phyloP scores from a whole-genome alignment of 177 flowering plant species.

The Vitis hybrid region DNA sequence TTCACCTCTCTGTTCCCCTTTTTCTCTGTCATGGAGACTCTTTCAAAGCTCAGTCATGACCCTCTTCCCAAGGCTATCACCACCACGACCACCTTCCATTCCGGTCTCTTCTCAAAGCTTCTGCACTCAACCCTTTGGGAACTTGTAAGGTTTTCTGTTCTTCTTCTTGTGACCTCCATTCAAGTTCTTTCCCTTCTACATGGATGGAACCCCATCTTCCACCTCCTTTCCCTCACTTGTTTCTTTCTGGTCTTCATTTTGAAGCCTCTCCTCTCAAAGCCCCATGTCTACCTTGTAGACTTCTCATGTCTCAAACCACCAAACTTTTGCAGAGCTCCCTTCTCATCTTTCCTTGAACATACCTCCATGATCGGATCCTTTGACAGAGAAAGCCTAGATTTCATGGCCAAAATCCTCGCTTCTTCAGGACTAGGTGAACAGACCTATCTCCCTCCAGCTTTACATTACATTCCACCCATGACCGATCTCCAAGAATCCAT shows the following conservation, averaged over 20 bases:
- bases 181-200: slow-evolving; percentile 15
- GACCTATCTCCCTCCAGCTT: slow-evolving; percentile 61
- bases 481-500: slow-evolving; percentile 39
- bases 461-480: slow-evolving; percentile 58
- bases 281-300: slow-evolving; percentile 52
- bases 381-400: slow-evolving; percentile 38
- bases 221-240: slow-evolving; percentile 13
- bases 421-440: slow-evolving; percentile 59
- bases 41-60: background rate
- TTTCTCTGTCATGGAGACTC: slow-evolving; percentile 9
- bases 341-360: slow-evolving; percentile 41
- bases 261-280: slow-evolving; percentile 19
- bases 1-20: background rate
- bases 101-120: slow-evolving; percentile 8
- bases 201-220: slow-evolving; percentile 19
- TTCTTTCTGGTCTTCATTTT: slow-evolving; percentile 13
- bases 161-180: slow-evolving; percentile 18
- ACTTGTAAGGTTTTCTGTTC: slow-evolving; percentile 9
- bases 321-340: slow-evolving; percentile 44
- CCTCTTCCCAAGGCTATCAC: no score
- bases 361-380: slow-evolving; percentile 27
- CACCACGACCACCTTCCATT: background rate
- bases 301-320: slow-evolving; percentile 68
- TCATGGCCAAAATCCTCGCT: slow-evolving; percentile 49
- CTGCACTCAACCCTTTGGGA: background rate